Conservation (phyloP, 1,139 yeast species). For the Blastobotrys aristatus region DNA sequence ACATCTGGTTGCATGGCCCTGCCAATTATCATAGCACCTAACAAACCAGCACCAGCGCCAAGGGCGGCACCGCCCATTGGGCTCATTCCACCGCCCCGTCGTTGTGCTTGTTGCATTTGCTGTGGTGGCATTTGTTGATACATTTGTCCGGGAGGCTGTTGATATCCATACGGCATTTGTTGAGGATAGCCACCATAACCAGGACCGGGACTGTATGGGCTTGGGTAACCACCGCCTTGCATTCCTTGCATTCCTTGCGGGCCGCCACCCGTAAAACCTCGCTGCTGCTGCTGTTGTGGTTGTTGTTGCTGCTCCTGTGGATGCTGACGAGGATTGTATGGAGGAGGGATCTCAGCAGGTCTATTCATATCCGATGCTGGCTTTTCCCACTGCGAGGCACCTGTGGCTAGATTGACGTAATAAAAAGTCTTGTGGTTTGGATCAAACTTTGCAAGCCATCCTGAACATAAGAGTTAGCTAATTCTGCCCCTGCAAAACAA, state of each 20-base stretch:
- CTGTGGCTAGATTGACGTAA: conserved; percentile 67
- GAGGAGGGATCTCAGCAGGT: conserved; percentile 29
- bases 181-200: conserved; percentile 27
- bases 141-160: conserved; percentile 16
- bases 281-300: too few relatives aligned
- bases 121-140: conserved; percentile 24
- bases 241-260: too few relatives aligned
- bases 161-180: conserved; percentile 25
- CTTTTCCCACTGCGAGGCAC: conserved; percentile 86
- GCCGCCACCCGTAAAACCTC: not conserved
- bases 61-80: conserved; percentile 49
- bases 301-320: too few relatives aligned
- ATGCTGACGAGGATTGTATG: conserved; percentile 21
- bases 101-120: conserved; percentile 25
- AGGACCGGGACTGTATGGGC: conserved; percentile 22
- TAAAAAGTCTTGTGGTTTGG: conserved; percentile 60
- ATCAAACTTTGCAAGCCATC: conserved; percentile 88
- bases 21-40: conserved; percentile 67
- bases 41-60: conserved; percentile 77
- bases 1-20: conserved; percentile 36
- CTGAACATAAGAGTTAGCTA: conserved; percentile 31
- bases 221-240: conserved; percentile 15
- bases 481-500: not conserved
- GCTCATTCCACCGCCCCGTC: conserved; percentile 34
- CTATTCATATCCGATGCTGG: conserved; percentile 43